Evolutionary conservation across 495 filamentous ascomycete genomes (phyloP).

Genomic region (Talaromyces ruber): DNA sequence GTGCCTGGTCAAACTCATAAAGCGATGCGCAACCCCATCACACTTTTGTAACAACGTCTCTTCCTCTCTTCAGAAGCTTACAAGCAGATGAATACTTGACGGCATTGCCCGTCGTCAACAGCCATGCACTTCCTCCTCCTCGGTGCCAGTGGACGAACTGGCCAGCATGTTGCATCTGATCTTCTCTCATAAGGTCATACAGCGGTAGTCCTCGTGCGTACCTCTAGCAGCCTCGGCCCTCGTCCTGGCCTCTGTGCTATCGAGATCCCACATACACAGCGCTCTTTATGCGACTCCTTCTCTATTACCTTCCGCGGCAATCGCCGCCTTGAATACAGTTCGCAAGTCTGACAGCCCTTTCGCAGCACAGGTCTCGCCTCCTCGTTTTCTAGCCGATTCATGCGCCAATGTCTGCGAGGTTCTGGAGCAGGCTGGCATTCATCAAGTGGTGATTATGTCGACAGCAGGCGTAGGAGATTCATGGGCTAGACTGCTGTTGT

Average conservation of each 20-base stretch:
- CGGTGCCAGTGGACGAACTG: slow-evolving; percentile 32
- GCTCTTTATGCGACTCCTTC: slow-evolving; percentile 20
- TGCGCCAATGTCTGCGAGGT: slow-evolving; percentile 30
- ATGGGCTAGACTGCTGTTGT: slow-evolving; percentile 33
- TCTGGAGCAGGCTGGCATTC: slow-evolving; percentile 28
- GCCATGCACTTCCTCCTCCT: slow-evolving; percentile 33
- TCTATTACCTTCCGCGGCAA: slow-evolving; percentile 23
- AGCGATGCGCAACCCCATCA: neutral
- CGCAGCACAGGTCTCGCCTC: slow-evolving; percentile 30
- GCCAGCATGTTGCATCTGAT: slow-evolving; percentile 29
- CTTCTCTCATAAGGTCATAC: slow-evolving; percentile 16
- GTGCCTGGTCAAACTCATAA: neutral
- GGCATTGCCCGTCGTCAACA: neutral
- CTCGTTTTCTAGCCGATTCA: slow-evolving; percentile 36
- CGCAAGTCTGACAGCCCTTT: slow-evolving; percentile 36
- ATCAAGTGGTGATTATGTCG: slow-evolving; percentile 34
- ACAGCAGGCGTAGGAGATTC: slow-evolving; percentile 38
- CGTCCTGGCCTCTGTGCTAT: slow-evolving; percentile 21
- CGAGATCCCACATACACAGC: slow-evolving; percentile 24
- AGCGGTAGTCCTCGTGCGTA: slow-evolving; percentile 3
- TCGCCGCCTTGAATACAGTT: slow-evolving; percentile 36
- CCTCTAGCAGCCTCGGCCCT: slow-evolving; percentile 1
- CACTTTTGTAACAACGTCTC: neutral
- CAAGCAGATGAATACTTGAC: neutral
- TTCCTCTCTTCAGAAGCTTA: neutral